Percentiles rank a stretch among this genome's conserved stretches.
phyloP scores from a whole-genome alignment of 805 yeast species.

The Naumovozyma dairenensis region DNA sequence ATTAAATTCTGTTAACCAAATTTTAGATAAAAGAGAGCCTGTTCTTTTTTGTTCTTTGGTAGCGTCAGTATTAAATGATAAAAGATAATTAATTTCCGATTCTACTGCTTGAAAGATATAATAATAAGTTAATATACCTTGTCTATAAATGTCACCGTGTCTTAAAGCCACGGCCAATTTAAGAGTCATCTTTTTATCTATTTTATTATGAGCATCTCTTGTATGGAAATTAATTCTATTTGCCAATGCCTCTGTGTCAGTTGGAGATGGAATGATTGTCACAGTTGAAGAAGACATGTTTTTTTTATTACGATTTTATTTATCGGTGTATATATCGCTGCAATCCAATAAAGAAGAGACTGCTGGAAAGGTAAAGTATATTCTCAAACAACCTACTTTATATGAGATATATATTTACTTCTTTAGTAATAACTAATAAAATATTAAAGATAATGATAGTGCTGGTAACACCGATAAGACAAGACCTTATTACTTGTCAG shows the following conservation, averaged over 20 bases:
- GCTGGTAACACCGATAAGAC: too few species aligned
- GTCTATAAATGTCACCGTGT: slow-evolving; percentile 69
- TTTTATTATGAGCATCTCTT: slow-evolving; percentile 52
- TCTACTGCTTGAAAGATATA: slow-evolving; percentile 63
- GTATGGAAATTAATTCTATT: slow-evolving; percentile 73
- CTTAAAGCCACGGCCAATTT: slow-evolving; percentile 67
- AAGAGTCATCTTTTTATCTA: slow-evolving; percentile 57
- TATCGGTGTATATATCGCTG: too few species aligned
- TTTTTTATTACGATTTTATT: too few species aligned
- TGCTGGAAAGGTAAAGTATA: too few species aligned
- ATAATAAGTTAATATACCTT: slow-evolving; percentile 66
- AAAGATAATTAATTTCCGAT: slow-evolving; percentile 37
- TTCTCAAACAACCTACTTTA: too few species aligned
- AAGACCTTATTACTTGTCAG: too few species aligned
- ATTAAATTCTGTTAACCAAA: slow-evolving; percentile 59
- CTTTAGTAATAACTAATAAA: too few species aligned
- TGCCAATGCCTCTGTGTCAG: slow-evolving; percentile 75
- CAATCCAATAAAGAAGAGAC: too few species aligned
- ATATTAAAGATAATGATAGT: too few species aligned
- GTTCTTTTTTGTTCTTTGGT: neutral
- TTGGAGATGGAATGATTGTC: slow-evolving; percentile 55
- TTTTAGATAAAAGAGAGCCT: neutral
- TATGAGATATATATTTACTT: too few species aligned
- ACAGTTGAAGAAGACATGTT: slow-evolving; percentile 4
- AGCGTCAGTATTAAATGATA: slow-evolving; percentile 20